Evolutionary conservation across 2,329 filamentous ascomycete species (phyloP).

Genomic region (Xylariomycetidae sp.): DNA sequence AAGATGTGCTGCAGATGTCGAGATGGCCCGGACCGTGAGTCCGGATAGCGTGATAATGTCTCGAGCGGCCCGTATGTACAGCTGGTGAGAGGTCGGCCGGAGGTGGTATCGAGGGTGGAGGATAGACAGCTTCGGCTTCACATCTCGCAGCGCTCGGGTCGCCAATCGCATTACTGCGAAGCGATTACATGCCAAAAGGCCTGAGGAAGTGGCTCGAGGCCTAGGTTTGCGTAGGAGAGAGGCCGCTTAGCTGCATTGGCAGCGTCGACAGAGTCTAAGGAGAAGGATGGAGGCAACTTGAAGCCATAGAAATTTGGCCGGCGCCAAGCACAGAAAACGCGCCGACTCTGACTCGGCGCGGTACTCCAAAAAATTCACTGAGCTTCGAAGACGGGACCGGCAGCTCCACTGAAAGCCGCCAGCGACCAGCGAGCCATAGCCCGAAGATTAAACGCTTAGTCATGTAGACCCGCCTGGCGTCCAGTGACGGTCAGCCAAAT

Average conservation of each 20-base stretch:
- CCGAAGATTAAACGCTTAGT: slow-evolving; percentile 22
- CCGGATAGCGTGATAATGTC: too few relatives aligned
- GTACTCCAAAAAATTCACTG: too few relatives aligned
- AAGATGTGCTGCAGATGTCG: slow-evolving; percentile 3
- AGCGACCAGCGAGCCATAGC: slow-evolving; percentile 3
- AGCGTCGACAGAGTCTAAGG: not conserved
- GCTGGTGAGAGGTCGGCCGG: slow-evolving; percentile 7
- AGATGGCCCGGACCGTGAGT: slow-evolving; percentile 9
- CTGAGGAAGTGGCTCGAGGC: not conserved
- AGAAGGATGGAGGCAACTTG: not conserved
- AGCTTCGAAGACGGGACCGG: too few relatives aligned
- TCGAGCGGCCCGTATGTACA: too few relatives aligned
- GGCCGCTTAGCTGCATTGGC: not conserved
- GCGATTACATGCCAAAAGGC: slow-evolving; percentile 17
- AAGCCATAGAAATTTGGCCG: too few relatives aligned
- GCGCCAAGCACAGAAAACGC: too few relatives aligned
- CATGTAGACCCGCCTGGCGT: slow-evolving; percentile 9
- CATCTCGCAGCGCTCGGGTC: slow-evolving; percentile 24
- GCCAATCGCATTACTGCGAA: slow-evolving; percentile 29
- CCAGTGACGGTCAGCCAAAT: slow-evolving; percentile 12
- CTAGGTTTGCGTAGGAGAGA: not conserved
- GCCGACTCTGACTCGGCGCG: too few relatives aligned
- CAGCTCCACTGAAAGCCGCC: not conserved
- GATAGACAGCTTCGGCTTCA: slow-evolving; percentile 21
- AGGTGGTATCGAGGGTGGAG: slow-evolving; percentile 11